Evolutionary conservation across 768 basidiomycete species (phyloP).

Genomic region (Kwoniella sp.): DNA sequence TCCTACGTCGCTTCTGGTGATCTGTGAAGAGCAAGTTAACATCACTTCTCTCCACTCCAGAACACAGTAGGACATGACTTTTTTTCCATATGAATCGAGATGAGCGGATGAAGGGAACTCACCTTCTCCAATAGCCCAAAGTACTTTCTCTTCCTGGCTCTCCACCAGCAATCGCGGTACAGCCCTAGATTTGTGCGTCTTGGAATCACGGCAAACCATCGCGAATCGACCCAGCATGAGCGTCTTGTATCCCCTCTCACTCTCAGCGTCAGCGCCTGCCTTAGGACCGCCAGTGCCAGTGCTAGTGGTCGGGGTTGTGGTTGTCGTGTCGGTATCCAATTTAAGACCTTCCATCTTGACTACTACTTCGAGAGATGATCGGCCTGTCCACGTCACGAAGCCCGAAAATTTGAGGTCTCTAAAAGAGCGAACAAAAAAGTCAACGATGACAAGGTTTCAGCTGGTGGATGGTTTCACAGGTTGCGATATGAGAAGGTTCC

Average conservation of each 20-base stretch:
- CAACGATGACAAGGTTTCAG: too few relatives aligned
- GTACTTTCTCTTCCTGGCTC: constrained; percentile 66
- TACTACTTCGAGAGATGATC: constrained; percentile 79
- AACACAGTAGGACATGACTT: too few relatives aligned
- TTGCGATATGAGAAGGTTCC: too few relatives aligned
- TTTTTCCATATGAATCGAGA: too few relatives aligned
- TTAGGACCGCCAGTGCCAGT: too few relatives aligned
- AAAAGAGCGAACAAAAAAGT: not conserved
- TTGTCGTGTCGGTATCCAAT: constrained; percentile 21
- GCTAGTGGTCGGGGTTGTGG: constrained; percentile 58
- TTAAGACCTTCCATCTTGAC: constrained; percentile 75
- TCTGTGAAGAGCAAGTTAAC: constrained; percentile 56
- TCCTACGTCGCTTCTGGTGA: constrained; percentile 65
- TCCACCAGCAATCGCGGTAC: constrained; percentile 67
- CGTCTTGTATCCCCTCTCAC: constrained; percentile 62
- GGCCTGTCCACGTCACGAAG: constrained; percentile 76
- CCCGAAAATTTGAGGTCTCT: constrained; percentile 72
- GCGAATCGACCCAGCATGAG: constrained; percentile 70
- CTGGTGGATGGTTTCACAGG: too few relatives aligned
- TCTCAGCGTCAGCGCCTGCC: too few relatives aligned
- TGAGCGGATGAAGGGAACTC: too few relatives aligned
- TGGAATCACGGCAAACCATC: constrained; percentile 79
- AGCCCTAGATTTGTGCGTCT: constrained; percentile 65
- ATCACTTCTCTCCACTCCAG: too few relatives aligned
- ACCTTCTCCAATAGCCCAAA: constrained; percentile 71